Evolutionary conservation across 805 yeast species (phyloP).

Genomic region (Ascoidea tarda): DNA sequence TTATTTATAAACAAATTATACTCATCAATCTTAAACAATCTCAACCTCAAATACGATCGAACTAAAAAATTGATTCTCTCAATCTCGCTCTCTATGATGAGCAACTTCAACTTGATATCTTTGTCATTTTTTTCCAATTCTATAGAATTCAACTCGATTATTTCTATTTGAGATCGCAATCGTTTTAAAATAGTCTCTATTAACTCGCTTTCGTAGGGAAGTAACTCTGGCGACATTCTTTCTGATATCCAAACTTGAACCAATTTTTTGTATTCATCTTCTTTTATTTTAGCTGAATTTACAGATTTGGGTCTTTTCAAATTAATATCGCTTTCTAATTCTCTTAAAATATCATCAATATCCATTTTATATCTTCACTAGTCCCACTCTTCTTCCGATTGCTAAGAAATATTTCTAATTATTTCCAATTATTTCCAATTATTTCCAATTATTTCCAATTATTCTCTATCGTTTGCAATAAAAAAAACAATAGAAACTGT

Average conservation of each 20-base stretch:
- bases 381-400: neutral
- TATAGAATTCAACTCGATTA: constrained; percentile 65
- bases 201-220: constrained; percentile 54
- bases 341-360: constrained; percentile 57
- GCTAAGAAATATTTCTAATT: too few relatives aligned
- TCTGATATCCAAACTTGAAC: constrained; percentile 70
- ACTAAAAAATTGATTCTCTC: constrained; percentile 75
- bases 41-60: constrained; percentile 67
- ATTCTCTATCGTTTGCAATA: too few relatives aligned
- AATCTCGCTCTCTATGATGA: constrained; percentile 83
- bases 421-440: too few relatives aligned
- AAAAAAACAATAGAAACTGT: too few relatives aligned
- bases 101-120: constrained; percentile 62
- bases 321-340: constrained; percentile 38
- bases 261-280: constrained; percentile 28
- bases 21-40: constrained; percentile 64
- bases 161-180: constrained; percentile 58
- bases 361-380: constrained; percentile 24
- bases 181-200: constrained; percentile 43
- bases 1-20: constrained; percentile 46
- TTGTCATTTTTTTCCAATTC: constrained; percentile 51
- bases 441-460: too few relatives aligned
- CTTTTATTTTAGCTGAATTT: constrained; percentile 13
- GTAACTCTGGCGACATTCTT: constrained; percentile 74
- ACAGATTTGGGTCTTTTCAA: constrained; percentile 15